Evolutionary conservation across 2,329 filamentous ascomycete genomes (phyloP), one percentile per base, ranked within the genome.

Genomic region (Colletotrichum destructivum): DNA sequence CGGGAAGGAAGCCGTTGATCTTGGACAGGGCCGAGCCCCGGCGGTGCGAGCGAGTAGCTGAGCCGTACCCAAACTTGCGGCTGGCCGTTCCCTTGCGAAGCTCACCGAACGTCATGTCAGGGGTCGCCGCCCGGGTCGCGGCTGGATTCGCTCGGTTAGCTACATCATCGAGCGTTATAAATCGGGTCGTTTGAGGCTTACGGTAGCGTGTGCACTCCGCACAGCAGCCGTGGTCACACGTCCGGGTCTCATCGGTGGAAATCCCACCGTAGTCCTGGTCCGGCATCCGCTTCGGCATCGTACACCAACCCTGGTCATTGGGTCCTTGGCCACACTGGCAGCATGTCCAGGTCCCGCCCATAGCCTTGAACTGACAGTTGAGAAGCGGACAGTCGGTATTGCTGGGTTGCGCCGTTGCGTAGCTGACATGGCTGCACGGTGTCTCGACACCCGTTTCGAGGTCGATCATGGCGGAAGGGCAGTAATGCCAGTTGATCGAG

Each of bases 401-500:
- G 69, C 82, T 82, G 47, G 83, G 78, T 74, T 88, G 86, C 2
- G 83, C 81, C 1, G 81, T 79, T 8, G 84, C 84, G 75, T 88
- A 88, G 9, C 83, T 84, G 44, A 83, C 82, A 66, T 87, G 86
- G 66, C 78, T 77, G 77, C 88, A 89, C 44, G 86, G 84, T 46
- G 83, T 84, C 76, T 86, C 84, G 70, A 85, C 84, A 21, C 87
- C 85, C 0, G 86, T 88, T 46, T 81, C 77, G 42, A 87, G 77
- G 76, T 89, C 86, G 69, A 88, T 84, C 71, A 81, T 75, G 62
- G 82, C 84, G 62, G 82, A 80, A 23, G 86, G 84, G 75, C 87
- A 89, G 78, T 88, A 88, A 75, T 87, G 82, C 86, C 87, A 89
- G 72, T 84, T 85, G 74, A 88, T 82, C 57, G 87, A 88, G n/a